Evolutionary conservation across 2,329 filamentous ascomycete species (phyloP).

Genomic region (Plectosphaerella plurivora): DNA sequence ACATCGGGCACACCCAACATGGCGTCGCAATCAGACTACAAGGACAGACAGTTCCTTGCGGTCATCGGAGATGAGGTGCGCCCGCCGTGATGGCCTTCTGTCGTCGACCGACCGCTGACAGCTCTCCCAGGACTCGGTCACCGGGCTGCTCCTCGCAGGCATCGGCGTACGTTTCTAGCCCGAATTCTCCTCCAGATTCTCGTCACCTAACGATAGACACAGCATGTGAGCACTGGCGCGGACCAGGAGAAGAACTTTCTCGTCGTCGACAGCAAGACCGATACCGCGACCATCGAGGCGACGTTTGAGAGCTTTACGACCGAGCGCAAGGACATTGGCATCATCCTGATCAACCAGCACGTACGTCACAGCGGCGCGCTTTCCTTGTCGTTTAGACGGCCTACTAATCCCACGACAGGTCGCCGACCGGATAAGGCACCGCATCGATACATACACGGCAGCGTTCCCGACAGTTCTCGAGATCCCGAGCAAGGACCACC

Average conservation of each 20-base stretch:
- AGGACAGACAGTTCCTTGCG: slow-evolving; percentile 92
- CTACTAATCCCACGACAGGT: slow-evolving; percentile 54
- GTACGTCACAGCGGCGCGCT: slow-evolving; percentile 43
- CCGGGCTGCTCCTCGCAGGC: slow-evolving; percentile 88
- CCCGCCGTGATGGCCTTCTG: slow-evolving; percentile 13
- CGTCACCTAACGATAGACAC: slow-evolving; percentile 9
- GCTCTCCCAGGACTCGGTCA: slow-evolving; percentile 76
- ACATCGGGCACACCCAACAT: slow-evolving; percentile 23
- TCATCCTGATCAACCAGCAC: slow-evolving; percentile 96
- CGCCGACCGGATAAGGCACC: slow-evolving; percentile 87
- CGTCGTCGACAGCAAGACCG: slow-evolving; percentile 91
- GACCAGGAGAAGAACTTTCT: slow-evolving; percentile 97
- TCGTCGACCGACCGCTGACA: slow-evolving; percentile 13
- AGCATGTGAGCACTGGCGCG: slow-evolving; percentile 89
- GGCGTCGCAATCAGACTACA: slow-evolving; percentile 55
- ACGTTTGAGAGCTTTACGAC: slow-evolving; percentile 87
- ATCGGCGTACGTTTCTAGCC: slow-evolving; percentile 65
- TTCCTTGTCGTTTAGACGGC: background rate
- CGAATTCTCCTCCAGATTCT: background rate
- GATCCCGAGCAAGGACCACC: slow-evolving; percentile 98
- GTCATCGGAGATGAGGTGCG: slow-evolving; percentile 94
- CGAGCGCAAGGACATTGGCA: slow-evolving; percentile 92
- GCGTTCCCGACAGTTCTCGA: slow-evolving; percentile 96
- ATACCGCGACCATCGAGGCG: slow-evolving; percentile 79
- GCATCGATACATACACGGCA: slow-evolving; percentile 86